Evolutionary conservation across 371 early-diverging fungal genomes (phyloP).

Genomic region (Rhizomucor pusillus): DNA sequence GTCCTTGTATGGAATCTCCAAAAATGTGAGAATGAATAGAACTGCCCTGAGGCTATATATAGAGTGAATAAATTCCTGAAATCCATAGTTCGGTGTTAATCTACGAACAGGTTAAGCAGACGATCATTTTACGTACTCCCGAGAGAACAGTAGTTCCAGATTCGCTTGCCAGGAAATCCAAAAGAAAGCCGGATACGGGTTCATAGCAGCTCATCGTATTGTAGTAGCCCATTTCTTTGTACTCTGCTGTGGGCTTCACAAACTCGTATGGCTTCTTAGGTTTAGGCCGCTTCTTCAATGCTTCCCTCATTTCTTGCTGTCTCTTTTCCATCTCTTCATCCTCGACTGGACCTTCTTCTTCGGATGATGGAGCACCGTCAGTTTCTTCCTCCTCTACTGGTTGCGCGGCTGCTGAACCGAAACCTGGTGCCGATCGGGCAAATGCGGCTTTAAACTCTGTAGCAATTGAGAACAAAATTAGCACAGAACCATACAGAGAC

Average conservation of each 20-base stretch:
- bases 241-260: conserved; percentile 28
- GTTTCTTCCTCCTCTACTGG: conserved; percentile 1
- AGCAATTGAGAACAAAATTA: too few species aligned
- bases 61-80: conserved; percentile 45
- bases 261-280: conserved; percentile 22
- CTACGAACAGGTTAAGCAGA: neutral
- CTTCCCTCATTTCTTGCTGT: conserved; percentile 18
- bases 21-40: conserved; percentile 41
- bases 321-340: conserved; percentile 12
- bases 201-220: neutral
- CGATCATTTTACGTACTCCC: conserved; percentile 20
- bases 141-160: conserved; percentile 27
- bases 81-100: neutral
- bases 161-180: conserved; percentile 39
- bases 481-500: too few species aligned
- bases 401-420: neutral
- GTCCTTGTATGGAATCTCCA: conserved; percentile 40
- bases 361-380: too few species aligned
- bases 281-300: conserved; percentile 8
- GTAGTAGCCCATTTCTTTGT: conserved; percentile 25
- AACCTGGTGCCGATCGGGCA: too few species aligned
- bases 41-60: conserved; percentile 30
- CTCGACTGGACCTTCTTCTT: conserved; percentile 12
- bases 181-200: conserved; percentile 29
- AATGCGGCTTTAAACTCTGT: too few species aligned